Conservation (phyloP, 2,329 filamentous ascomycete genomes). For the Fusarium papillatum region DNA sequence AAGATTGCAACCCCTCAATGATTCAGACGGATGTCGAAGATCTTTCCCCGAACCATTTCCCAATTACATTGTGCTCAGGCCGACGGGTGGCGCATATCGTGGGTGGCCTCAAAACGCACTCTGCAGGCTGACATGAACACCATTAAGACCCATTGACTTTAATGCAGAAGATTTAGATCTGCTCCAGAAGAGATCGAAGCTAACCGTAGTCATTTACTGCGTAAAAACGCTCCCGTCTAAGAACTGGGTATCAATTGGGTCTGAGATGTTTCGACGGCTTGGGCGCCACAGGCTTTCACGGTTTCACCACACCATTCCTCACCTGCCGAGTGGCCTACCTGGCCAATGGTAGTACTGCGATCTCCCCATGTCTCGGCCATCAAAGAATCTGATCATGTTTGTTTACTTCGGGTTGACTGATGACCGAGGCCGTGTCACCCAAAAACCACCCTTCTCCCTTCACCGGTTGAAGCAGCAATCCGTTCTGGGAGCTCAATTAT, state of each 20-base stretch:
- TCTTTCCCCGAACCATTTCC: neutral
- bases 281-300: neutral
- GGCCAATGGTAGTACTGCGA: neutral
- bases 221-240: neutral
- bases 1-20: neutral
- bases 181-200: no score
- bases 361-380: neutral
- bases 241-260: neutral
- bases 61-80: neutral
- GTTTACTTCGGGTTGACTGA: neutral
- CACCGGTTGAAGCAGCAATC: neutral
- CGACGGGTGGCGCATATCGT: neutral
- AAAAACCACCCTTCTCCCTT: neutral
- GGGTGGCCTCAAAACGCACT: neutral
- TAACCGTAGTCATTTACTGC: neutral
- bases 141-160: neutral
- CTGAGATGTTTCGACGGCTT: neutral
- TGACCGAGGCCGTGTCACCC: neutral
- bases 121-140: neutral
- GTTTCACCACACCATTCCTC: neutral
- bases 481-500: neutral
- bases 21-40: neutral
- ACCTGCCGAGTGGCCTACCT: neutral
- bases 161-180: neutral
- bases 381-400: neutral